Evolutionary conservation across 2,329 filamentous ascomycete species (phyloP), one percentile per base, ranked within the genome.

Genomic region (Myriosclerotinia duriaeana): DNA sequence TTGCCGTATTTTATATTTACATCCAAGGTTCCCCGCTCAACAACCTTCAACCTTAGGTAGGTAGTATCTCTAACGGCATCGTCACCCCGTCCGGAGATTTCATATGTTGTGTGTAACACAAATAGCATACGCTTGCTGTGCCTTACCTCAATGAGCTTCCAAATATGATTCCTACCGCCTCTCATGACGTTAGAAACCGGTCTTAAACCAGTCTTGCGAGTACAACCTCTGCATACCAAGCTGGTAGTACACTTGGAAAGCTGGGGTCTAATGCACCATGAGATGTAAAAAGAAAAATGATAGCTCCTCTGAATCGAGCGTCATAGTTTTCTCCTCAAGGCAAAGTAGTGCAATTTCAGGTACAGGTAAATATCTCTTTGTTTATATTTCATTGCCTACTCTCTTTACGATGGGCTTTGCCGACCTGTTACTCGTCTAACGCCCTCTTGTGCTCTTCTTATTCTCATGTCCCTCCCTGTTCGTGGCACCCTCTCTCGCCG

Each of bases 181-280:
- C 2, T 38, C 22, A 36, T 12, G n/a, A 22, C 42, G 9, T 48
- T 26, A 34, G 36, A 60, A 48, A 61, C 58, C 58, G 34, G 44
- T 38, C 20, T 50, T 50, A 38, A 61, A 61, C 42, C 58, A 60
- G 44, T n/a, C 20, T 60, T 50, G 58, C 58, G 42, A 42, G 22
- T 48, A 50, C 30, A 36, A 50, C 30, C 20, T 54, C 34, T 54
- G 53, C 53, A 54, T 34, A 54, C 20, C 53, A 54, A 54, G 46
- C n/a, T 54, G 53, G 34, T 38, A 22, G 53, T 38, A 20, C 53
- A 38, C 14, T 17, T 15, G 9, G 20, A 54, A n/a, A 12, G 42
- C 26, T 7, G 40, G 26, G 20, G 11, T 17, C 14, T 34, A 7
- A 59, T 59, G 40, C 26, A 59, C 9, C 11, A 36, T 46, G 17